These are phyloP conservation scores for Lachnellula occidentalis DNA, from an alignment of 2,329 filamentous ascomycete species.

Conservation along the genomic window DNA sequence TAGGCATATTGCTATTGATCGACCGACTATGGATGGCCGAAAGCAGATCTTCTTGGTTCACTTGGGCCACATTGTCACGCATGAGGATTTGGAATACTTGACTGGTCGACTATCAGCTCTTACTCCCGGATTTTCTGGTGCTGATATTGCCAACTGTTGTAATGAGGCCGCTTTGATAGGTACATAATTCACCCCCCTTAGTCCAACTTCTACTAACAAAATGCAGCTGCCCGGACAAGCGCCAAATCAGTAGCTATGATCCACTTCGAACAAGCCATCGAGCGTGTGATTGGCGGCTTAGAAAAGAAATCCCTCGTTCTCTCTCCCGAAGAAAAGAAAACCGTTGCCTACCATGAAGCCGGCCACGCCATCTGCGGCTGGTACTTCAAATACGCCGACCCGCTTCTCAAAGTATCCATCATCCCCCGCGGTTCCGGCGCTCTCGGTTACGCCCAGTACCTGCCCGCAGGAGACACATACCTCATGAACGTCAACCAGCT, in stretches of 20 bases:
- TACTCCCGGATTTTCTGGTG: slow-evolving; percentile 94
- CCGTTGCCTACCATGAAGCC: slow-evolving; percentile 96
- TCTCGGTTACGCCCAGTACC: slow-evolving; percentile 92
- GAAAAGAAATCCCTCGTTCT: slow-evolving; percentile 97
- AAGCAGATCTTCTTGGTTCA: slow-evolving; percentile 96
- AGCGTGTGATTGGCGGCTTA: slow-evolving; percentile 91
- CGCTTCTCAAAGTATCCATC: slow-evolving; percentile 95
- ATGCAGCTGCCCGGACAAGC: slow-evolving; percentile 71
- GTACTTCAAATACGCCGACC: slow-evolving; percentile 96
- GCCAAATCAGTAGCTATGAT: slow-evolving; percentile 77
- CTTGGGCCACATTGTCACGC: slow-evolving; percentile 87
- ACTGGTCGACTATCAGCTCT: slow-evolving; percentile 84
- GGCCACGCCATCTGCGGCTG: slow-evolving; percentile 98
- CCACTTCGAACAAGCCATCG: slow-evolving; percentile 96
- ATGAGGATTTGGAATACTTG: slow-evolving; percentile 82
- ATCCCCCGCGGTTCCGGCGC: slow-evolving; percentile 93
- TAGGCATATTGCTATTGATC: slow-evolving; percentile 90
- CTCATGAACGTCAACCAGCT: slow-evolving; percentile 93
- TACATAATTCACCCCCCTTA: slow-evolving; percentile 41
- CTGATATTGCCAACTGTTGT: slow-evolving; percentile 96
- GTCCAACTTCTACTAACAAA: slow-evolving; percentile 34
- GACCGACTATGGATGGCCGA: slow-evolving; percentile 92
- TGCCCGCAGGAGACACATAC: slow-evolving; percentile 88
- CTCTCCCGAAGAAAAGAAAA: slow-evolving; percentile 87
- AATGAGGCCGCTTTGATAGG: slow-evolving; percentile 96